These are phyloP conservation scores for Boletus smithii DNA, from an alignment of 1,284 basidiomycete species.

Conservation along the genomic window DNA sequence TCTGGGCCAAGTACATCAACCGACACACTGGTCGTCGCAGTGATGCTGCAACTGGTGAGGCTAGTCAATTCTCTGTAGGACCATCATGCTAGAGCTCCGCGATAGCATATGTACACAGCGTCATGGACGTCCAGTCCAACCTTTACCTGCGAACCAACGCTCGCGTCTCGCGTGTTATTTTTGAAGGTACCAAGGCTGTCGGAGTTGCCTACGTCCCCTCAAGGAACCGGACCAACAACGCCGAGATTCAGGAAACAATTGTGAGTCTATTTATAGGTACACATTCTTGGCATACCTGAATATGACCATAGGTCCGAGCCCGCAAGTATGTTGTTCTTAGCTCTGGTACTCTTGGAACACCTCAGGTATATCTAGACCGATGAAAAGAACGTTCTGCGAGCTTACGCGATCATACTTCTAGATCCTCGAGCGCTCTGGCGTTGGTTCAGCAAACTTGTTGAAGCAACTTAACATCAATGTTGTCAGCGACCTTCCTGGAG, in stretches of 20 bases:
- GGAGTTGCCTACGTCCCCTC: constrained; percentile 68
- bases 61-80: background rate
- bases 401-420: constrained; percentile 20
- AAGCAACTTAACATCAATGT: constrained; percentile 57
- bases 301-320: constrained; percentile 42
- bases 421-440: constrained; percentile 70
- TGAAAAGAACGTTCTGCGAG: background rate
- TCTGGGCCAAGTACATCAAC: constrained; percentile 77
- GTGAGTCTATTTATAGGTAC: constrained; percentile 29
- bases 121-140: constrained; percentile 65
- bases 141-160: constrained; percentile 61
- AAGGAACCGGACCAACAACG: constrained; percentile 55
- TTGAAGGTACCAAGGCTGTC: constrained; percentile 68
- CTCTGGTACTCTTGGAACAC: constrained; percentile 64
- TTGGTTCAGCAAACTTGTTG: constrained; percentile 53
- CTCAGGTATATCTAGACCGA: constrained; percentile 36
- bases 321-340: constrained; percentile 64
- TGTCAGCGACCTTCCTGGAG: constrained; percentile 67
- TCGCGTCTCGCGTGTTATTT: constrained; percentile 65
- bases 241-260: constrained; percentile 55
- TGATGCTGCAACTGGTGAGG: constrained; percentile 62
- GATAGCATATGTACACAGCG: constrained; percentile 65
- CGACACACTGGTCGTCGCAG: constrained; percentile 67
- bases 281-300: background rate
- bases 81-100: background rate